phyloP scores from a whole-genome alignment of 2,329 filamentous ascomycete genomes.

The Claviceps maximensis region DNA sequence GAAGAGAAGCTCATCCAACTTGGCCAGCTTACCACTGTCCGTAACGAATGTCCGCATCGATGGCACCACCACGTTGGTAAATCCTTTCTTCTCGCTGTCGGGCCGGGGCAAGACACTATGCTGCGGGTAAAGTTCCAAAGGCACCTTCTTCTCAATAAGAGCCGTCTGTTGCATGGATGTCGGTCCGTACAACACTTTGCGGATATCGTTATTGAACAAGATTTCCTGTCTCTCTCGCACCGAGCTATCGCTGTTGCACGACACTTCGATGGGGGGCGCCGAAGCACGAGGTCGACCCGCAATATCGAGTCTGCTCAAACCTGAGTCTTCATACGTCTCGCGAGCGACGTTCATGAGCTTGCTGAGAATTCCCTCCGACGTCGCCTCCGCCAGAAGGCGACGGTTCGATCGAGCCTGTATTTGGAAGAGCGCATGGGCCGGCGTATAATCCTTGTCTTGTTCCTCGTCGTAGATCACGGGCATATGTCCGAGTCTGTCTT shows the following conservation, averaged over 20 bases:
- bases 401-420: constrained; percentile 59
- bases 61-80: constrained; percentile 82
- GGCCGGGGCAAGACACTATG: constrained; percentile 60
- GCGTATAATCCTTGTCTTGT: constrained; percentile 48
- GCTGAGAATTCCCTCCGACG: constrained; percentile 57
- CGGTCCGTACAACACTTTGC: constrained; percentile 61
- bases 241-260: constrained; percentile 54
- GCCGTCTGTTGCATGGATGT: constrained; percentile 53
- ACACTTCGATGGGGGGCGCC: constrained; percentile 75
- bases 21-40: constrained; percentile 90
- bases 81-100: constrained; percentile 67
- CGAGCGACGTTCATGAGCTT: constrained; percentile 69
- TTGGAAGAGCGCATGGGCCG: constrained; percentile 67
- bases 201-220: constrained; percentile 67
- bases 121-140: constrained; percentile 50
- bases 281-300: constrained; percentile 66
- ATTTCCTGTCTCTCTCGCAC: constrained; percentile 55
- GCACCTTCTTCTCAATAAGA: constrained; percentile 60
- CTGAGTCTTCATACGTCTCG: constrained; percentile 50
- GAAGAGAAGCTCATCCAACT: constrained; percentile 74
- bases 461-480: constrained; percentile 58
- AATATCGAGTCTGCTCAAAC: constrained; percentile 67
- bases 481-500: constrained; percentile 50
- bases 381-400: constrained; percentile 53
- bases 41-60: constrained; percentile 98